phyloP scores from a whole-genome alignment of 2,329 filamentous ascomycete species.

The Colletotrichum sp. region DNA sequence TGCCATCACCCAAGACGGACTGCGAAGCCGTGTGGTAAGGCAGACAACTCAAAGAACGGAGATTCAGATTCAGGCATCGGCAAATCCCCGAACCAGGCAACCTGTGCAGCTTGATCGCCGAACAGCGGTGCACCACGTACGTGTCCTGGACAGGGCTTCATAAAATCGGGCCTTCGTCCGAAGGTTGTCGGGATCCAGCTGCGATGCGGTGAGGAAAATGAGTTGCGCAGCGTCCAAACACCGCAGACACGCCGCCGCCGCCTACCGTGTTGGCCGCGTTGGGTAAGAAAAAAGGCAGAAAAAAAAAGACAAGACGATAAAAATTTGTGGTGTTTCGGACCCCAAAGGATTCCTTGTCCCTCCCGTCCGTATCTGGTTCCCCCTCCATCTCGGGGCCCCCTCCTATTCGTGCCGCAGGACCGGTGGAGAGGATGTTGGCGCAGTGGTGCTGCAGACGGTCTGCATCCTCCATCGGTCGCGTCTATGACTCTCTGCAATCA shows the following conservation, averaged over 20 bases:
- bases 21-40: not conserved
- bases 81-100: not conserved
- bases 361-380: not conserved
- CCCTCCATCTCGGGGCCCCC: not conserved
- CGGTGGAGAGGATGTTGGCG: not conserved
- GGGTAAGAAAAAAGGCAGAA: not conserved
- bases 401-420: slow-evolving; percentile 3
- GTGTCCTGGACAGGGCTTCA: not conserved
- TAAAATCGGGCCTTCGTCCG: slow-evolving; percentile 14
- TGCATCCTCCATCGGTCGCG: not conserved
- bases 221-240: not conserved
- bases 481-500: slow-evolving; percentile 3
- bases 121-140: slow-evolving; percentile 7
- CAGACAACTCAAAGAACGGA: not conserved
- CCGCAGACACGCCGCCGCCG: not conserved
- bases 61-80: not conserved
- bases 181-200: slow-evolving; percentile 4
- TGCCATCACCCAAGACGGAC: not conserved
- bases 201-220: not conserved
- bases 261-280: not conserved
- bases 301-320: not conserved
- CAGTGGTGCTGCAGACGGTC: not conserved
- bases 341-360: not conserved
- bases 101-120: not conserved
- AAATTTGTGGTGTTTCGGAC: not conserved